Percentiles rank a stretch among this genome's conserved stretches.
phyloP scores from a whole-genome alignment of 2,329 filamentous ascomycete genomes.

The Aspergillus chevalieri region DNA sequence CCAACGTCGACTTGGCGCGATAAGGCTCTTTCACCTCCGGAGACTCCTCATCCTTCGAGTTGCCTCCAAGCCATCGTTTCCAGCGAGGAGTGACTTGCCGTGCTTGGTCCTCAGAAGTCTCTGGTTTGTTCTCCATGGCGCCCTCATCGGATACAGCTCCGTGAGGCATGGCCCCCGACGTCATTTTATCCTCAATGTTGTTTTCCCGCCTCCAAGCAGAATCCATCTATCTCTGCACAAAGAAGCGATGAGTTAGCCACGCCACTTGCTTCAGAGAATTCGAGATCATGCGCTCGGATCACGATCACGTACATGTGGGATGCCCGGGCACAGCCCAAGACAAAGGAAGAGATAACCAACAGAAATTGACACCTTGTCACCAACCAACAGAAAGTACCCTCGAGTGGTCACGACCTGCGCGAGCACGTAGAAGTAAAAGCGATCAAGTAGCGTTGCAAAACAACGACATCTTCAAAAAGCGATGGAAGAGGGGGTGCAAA shows the following conservation, averaged over 20 bases:
- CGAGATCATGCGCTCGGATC: background rate
- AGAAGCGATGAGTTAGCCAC: background rate
- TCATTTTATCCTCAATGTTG: background rate
- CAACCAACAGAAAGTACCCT: too few species aligned
- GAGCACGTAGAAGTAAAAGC: too few species aligned
- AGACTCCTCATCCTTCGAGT: background rate
- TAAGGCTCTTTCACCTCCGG: constrained; percentile 11
- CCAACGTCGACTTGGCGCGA: constrained; percentile 54
- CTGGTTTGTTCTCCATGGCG: background rate
- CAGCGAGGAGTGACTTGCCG: constrained; percentile 9
- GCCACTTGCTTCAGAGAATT: background rate
- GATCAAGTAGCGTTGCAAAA: too few species aligned
- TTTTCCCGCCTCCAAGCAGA: background rate
- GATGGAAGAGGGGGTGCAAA: too few species aligned
- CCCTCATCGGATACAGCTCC: background rate
- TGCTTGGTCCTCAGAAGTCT: too few species aligned
- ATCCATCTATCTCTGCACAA: background rate
- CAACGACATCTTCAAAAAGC: too few species aligned
- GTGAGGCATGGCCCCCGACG: background rate
- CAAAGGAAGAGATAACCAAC: too few species aligned
- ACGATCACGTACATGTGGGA: background rate
- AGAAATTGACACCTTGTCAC: too few species aligned
- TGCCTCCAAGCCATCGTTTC: constrained; percentile 14
- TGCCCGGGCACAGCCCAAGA: too few species aligned
- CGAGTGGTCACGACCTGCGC: too few species aligned